Evolutionary conservation across 305 asterid genomes (phyloP), one percentile per base, ranked within the genome.

Genomic region (Caryopteris hybrid): DNA sequence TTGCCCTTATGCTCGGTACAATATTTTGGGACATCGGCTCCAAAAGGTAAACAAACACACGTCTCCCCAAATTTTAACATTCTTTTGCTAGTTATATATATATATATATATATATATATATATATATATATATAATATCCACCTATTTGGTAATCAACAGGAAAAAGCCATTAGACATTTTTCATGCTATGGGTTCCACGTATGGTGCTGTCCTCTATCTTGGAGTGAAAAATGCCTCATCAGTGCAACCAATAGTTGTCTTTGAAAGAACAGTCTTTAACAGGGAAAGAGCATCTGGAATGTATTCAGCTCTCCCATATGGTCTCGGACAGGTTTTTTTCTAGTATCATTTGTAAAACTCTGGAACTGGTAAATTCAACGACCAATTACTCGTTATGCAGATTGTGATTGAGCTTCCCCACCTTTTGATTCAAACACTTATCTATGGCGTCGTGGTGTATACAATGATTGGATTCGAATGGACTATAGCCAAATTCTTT

Each of bases 301-400:
- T 91, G 97, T 91, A 85, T 64, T 88, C 95, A 1, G 87, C 97
- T 57, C 62, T 88, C 55, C 93, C 97, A 2, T 91, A 91, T 74
- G 96, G 96, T 12, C 78, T 88, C 7, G 92, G 84, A 45, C 97
- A 91, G 89, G 96, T 86, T 74, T 5, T 16, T 14, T 29, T 14
- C 5, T 14, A 0, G 2, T 21, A n/a, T 21, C 31, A 14, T 1
- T 36, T 58, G 20, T 36, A 16, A 4, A 13, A 27, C 31, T 52
- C 21, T 12, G 13, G 17, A 52, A 5, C 22, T 11, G 8, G 34
- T 20, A 48, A 25, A 25, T 25, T 4, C 14, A 20, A 48, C 20
- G 6, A 4, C 27, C 63, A 46, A 3, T 18, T 38, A 34, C 18
- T 51, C 52, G 13, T 31, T 12, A 18, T 74, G 76, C 88, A 89